A percentile compares a stretch with the other conserved stretches of the same genome.
Conservation (phyloP, 345 rosid genomes). For the Brassica nigra region DNA sequence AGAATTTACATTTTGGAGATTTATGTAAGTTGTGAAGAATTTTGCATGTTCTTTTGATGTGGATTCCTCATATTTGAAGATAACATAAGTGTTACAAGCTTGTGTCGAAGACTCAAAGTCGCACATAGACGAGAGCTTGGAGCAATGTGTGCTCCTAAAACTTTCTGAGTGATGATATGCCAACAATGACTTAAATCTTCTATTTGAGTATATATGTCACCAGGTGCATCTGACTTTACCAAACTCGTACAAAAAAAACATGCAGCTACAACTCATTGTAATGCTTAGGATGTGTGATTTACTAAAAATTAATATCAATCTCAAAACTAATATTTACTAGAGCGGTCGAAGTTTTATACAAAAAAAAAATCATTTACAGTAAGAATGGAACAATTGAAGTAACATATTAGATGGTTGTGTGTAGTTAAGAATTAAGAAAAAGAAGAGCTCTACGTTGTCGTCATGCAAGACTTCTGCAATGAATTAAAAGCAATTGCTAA, state of each 20-base stretch:
- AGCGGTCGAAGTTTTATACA: background rate
- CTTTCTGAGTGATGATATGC: background rate
- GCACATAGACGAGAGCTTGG: background rate
- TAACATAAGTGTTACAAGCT: background rate
- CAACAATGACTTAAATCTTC: background rate
- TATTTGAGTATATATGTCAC: background rate
- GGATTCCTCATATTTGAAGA: background rate
- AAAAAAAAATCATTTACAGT: background rate
- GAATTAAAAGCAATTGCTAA: slow-evolving; percentile 43
- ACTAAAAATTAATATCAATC: background rate
- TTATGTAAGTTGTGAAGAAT: background rate
- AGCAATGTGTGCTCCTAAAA: slow-evolving; percentile 4
- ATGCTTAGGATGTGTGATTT: background rate
- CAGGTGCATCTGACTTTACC: background rate
- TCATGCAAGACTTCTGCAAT: slow-evolving; percentile 37
- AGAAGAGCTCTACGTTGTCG: slow-evolving; percentile 29
- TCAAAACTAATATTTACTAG: background rate
- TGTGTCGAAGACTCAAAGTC: background rate
- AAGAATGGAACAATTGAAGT: slow-evolving; percentile 21
- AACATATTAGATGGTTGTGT: slow-evolving; percentile 5
- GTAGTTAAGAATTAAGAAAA: slow-evolving; percentile 21
- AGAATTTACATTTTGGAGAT: background rate
- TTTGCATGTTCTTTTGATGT: background rate
- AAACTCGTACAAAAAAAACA: background rate
- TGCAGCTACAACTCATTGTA: background rate